Evolutionary conservation across 371 early-diverging fungal genomes (phyloP).

Genomic region (Mucor ambiguus): DNA sequence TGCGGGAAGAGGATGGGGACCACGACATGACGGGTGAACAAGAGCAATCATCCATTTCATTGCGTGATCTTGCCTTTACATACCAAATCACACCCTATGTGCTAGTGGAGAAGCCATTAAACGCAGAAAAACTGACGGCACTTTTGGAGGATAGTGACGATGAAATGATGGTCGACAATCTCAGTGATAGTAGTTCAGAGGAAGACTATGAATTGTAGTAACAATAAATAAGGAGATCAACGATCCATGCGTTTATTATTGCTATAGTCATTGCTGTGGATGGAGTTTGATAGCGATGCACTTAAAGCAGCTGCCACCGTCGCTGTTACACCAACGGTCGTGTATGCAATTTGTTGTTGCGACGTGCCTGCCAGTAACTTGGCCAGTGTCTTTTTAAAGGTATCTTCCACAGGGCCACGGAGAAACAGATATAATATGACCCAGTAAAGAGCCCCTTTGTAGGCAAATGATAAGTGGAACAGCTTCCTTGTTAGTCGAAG

Average conservation of each 20-base stretch:
- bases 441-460: constrained; percentile 49
- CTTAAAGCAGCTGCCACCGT: constrained; percentile 42
- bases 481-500: constrained; percentile 34
- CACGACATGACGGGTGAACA: constrained; percentile 17
- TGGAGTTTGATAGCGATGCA: constrained; percentile 35
- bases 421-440: constrained; percentile 40
- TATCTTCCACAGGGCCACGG: constrained; percentile 45
- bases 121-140: constrained; percentile 66
- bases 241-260: constrained; percentile 5
- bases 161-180: constrained; percentile 43
- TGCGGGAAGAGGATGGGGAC: constrained; percentile 11
- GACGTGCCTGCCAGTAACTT: constrained; percentile 23
- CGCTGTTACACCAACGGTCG: constrained; percentile 45
- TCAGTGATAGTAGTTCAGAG: constrained; percentile 22
- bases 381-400: constrained; percentile 28
- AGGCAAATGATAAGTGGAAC: constrained; percentile 43
- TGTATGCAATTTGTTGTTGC: constrained; percentile 35
- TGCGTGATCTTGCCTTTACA: constrained; percentile 69
- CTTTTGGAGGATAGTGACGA: constrained; percentile 60
- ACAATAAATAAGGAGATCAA: background rate
- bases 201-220: constrained; percentile 12
- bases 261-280: constrained; percentile 14
- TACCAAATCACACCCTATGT: constrained; percentile 68
- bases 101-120: constrained; percentile 69
- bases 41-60: constrained; percentile 20